These are phyloP conservation scores for Penicillium cinerascens DNA, from an alignment of 495 filamentous ascomycete genomes.

Conservation along the genomic window DNA sequence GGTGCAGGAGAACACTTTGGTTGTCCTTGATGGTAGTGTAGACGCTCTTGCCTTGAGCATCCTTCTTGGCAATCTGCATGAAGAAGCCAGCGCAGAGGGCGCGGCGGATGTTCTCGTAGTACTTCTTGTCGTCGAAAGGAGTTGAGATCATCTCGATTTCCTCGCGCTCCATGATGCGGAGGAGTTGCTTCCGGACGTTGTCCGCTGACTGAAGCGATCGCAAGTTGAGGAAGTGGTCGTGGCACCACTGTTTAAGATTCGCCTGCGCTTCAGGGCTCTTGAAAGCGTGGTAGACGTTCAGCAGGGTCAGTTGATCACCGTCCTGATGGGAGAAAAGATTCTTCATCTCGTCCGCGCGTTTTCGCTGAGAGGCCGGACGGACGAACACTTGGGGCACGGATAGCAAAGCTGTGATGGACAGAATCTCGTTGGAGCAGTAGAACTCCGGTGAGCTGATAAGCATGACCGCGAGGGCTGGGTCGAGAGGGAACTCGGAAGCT, in stretches of 20 bases:
- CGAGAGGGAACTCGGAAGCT: constrained; percentile 93
- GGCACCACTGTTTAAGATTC: constrained; percentile 86
- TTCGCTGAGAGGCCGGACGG: constrained; percentile 75
- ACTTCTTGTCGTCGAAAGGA: constrained; percentile 90
- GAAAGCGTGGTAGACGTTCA: constrained; percentile 99
- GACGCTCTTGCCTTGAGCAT: constrained; percentile 64
- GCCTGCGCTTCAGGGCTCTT: constrained; percentile 68
- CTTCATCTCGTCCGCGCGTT: constrained; percentile 98
- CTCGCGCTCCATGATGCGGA: constrained; percentile 92
- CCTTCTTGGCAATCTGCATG: constrained; percentile 98
- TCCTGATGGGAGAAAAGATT: constrained; percentile 85
- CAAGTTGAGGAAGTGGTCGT: constrained; percentile 93
- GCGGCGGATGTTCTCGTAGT: constrained; percentile 94
- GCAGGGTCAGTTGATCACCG: constrained; percentile 91
- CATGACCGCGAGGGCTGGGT: constrained; percentile 96
- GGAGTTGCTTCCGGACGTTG: constrained; percentile 85
- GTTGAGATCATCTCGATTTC: constrained; percentile 83
- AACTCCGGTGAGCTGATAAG: constrained; percentile 96
- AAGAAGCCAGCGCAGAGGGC: constrained; percentile 97
- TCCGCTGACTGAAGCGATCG: constrained; percentile 88
- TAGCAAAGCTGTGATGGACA: constrained; percentile 89
- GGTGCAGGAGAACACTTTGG: constrained; percentile 85
- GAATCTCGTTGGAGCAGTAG: constrained; percentile 97
- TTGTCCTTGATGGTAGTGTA: constrained; percentile 97
- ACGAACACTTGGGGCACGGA: constrained; percentile 95